Base-by-base conservation (phyloP, 2,329 filamentous ascomycete genomes). In the Fusarium anthophilum region DNA sequence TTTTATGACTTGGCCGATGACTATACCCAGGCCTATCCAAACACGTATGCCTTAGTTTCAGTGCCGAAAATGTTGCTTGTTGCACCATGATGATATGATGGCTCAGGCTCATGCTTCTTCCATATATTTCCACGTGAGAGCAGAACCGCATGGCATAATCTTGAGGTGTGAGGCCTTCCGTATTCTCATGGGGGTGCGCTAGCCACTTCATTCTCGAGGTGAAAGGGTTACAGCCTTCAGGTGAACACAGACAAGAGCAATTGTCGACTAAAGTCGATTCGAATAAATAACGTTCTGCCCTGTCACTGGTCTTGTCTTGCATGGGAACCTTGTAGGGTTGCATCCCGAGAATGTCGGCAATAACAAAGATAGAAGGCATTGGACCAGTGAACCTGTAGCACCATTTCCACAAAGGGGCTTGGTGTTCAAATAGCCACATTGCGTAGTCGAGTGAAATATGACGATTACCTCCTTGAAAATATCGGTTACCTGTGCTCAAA, bases 141-240 rank as follows among this genome's bases (percentile, higher is more conserved):
- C 22, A 8, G 22, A 50, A 32, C 3, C 3, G 3, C 3, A 8
- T n/a, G 1, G 11, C 11, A 0, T 13, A 18, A 13, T 50, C 47
- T 2, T 7, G 47, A 10, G 1, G 0, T n/a, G 7, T 1, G 14
- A n/a, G 20, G 6, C n/a, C 47, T 30, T 30, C 10, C 13, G 0
- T 3, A 7, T n/a, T 4, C 3, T n/a, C 0, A 11, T 5, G 0
- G 11, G 8, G 4, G 0, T 51, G 15, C 20, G 47, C 47, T 0
- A 51, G 28, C 47, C 47, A 51, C 22, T 32, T 51, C 3, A 51
- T 51, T 10, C 28, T 51, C 3, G 2, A 32, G 11, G 22, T 8
- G 2, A 51, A 51, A 0, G 47, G 28, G 11, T 15, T 32, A 2
- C 47, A 51, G 4, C 28, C 28, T 2, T 14, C 3, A 3, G 47